Evolutionary conservation across 2,329 filamentous ascomycete genomes (phyloP).

Genomic region (Microdochium bolleyi): DNA sequence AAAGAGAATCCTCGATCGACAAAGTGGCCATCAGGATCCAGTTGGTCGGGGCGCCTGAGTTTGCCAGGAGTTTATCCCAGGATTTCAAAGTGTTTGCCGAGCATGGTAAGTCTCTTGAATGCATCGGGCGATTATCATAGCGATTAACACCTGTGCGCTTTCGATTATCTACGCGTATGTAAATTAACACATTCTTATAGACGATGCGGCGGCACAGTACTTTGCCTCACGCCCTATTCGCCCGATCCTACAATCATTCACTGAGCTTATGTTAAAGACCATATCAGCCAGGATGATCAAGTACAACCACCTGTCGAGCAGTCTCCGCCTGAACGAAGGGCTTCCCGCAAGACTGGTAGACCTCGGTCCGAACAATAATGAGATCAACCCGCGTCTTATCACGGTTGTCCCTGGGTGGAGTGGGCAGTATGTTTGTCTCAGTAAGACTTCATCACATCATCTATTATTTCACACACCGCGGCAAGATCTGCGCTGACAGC

Average conservation of each 20-base stretch:
- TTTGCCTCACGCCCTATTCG: neutral
- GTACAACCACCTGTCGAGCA: neutral
- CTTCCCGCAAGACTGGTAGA: neutral
- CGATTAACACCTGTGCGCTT: too few relatives aligned
- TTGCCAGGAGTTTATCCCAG: neutral
- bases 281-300: neutral
- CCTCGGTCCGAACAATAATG: neutral
- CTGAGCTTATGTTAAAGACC: neutral
- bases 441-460: neutral
- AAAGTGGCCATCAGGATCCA: neutral
- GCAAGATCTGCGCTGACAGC: neutral
- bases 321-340: neutral
- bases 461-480: neutral
- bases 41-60: neutral
- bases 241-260: neutral
- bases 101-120: neutral
- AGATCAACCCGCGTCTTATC: neutral
- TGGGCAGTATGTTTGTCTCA: neutral
- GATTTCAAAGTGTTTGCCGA: neutral
- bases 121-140: too few relatives aligned
- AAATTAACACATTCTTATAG: neutral
- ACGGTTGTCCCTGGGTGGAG: neutral
- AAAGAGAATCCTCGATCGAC: neutral
- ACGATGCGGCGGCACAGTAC: neutral
- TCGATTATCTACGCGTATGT: neutral